These are phyloP conservation scores for Artemisia tridentata DNA, from an alignment of 129 eudicot genomes.

Conservation along the genomic window DNA sequence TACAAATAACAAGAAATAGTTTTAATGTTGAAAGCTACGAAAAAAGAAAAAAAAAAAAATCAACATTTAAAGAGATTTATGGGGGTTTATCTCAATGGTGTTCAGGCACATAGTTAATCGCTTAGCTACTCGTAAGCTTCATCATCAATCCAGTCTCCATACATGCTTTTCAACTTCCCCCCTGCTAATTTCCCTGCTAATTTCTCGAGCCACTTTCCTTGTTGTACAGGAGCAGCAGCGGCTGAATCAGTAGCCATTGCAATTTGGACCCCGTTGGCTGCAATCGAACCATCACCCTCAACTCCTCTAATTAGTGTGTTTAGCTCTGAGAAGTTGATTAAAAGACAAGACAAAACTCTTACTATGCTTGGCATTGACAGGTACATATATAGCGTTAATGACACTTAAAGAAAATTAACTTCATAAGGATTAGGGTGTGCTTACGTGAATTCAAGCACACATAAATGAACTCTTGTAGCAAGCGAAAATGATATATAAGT, in stretches of 20 bases:
- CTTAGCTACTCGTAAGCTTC: constrained; percentile 26
- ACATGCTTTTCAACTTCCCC: constrained; percentile 58
- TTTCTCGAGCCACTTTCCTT: constrained; percentile 40
- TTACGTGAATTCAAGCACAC: background rate
- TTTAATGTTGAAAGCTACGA: constrained; percentile 1
- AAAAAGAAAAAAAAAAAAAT: background rate
- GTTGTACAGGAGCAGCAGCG: constrained; percentile 26
- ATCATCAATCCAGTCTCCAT: constrained; percentile 85
- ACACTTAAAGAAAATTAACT: background rate
- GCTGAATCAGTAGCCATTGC: constrained; percentile 25
- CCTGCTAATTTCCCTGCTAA: constrained; percentile 26
- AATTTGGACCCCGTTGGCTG: constrained; percentile 21
- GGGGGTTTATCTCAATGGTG: background rate
- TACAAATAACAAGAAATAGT: background rate
- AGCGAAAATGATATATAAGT: background rate
- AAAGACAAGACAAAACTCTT: background rate
- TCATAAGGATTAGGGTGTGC: background rate
- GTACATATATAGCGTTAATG: background rate
- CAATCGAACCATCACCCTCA: constrained; percentile 39
- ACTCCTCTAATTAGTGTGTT: constrained; percentile 32
- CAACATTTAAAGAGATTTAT: constrained; percentile 1
- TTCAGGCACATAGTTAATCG: background rate
- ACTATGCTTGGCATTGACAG: background rate
- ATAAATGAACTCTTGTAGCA: background rate
- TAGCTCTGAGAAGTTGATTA: constrained; percentile 37